A percentile compares a stretch with the other conserved stretches of the same genome.
phyloP scores from a whole-genome alignment of 202 grass and related monocot species.

The Elaeis oleifera region DNA sequence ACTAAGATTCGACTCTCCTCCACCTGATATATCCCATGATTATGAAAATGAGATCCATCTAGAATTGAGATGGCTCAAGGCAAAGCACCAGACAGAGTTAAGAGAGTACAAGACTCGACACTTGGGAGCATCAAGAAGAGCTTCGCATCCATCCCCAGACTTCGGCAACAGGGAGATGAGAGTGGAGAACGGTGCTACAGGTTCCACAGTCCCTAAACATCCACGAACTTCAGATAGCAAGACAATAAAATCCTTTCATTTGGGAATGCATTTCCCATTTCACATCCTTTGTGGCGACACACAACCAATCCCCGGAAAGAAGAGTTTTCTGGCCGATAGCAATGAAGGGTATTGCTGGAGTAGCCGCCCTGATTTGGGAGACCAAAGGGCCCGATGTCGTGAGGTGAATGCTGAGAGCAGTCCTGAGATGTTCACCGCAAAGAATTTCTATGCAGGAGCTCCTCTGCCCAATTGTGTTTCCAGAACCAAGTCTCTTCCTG shows the following conservation, averaged over 20 bases:
- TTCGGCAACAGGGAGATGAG: background rate
- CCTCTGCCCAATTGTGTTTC: no score
- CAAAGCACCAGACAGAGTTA: background rate
- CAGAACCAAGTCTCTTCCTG: no score
- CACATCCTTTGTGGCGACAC: conserved; percentile 29
- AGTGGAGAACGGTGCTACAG: background rate
- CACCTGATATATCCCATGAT: background rate
- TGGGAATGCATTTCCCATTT: conserved; percentile 63
- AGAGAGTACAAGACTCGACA: background rate
- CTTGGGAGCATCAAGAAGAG: background rate
- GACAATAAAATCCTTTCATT: conserved; percentile 54
- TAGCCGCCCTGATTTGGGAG: conserved; percentile 21
- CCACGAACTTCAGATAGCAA: no score
- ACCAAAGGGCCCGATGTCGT: conserved; percentile 34
- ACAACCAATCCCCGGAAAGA: background rate
- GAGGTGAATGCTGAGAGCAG: conserved; percentile 24
- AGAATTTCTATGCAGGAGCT: conserved; percentile 28
- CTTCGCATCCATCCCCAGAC: background rate
- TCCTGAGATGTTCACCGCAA: conserved; percentile 40
- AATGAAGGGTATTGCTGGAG: conserved; percentile 17
- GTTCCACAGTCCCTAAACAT: background rate
- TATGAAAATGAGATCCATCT: background rate
- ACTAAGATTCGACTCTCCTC: background rate
- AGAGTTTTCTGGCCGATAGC: no score
- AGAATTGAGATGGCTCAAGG: background rate